Conservation (phyloP, 495 filamentous ascomycete genomes). For the Penicillium bovifimosum region DNA sequence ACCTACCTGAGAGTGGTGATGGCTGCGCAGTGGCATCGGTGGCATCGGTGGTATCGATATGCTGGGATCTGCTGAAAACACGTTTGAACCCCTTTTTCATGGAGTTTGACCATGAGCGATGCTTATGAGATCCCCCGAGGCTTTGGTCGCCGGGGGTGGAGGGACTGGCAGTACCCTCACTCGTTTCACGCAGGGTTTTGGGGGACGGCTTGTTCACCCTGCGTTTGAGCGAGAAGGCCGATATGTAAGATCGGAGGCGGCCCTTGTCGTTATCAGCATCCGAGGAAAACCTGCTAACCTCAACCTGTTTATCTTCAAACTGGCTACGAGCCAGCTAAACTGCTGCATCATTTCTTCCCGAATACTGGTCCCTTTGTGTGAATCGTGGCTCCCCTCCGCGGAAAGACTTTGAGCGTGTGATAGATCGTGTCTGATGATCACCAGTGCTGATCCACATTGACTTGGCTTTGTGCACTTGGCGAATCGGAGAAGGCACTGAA, state of each 20-base stretch:
- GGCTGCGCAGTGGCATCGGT: slow-evolving; percentile 24
- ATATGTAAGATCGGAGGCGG: slow-evolving; percentile 37
- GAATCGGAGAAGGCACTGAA: slow-evolving; percentile 67
- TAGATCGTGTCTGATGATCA: no score
- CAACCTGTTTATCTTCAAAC: slow-evolving; percentile 41
- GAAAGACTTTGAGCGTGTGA: slow-evolving; percentile 60
- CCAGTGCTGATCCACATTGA: no score
- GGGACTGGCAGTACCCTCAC: slow-evolving; percentile 31
- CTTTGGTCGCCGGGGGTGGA: slow-evolving; percentile 16
- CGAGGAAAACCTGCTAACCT: no score
- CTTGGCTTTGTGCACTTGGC: slow-evolving; percentile 63
- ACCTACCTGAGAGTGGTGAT: not conserved
- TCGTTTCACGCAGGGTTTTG: slow-evolving; percentile 54
- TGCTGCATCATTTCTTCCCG: slow-evolving; percentile 39
- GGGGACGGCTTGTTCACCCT: slow-evolving; percentile 53
- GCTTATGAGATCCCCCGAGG: slow-evolving; percentile 42
- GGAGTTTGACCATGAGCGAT: slow-evolving; percentile 54
- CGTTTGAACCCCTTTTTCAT: slow-evolving; percentile 58
- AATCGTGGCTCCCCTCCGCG: slow-evolving; percentile 37
- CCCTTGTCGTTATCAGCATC: slow-evolving; percentile 24
- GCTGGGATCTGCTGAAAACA: slow-evolving; percentile 51
- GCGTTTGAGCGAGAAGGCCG: slow-evolving; percentile 42
- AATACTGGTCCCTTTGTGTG: slow-evolving; percentile 20
- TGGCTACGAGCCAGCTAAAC: slow-evolving; percentile 44
- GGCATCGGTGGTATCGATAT: no score